Conservation (phyloP, 2,329 filamentous ascomycete genomes). For the Thermomyces lanuginosus region DNA sequence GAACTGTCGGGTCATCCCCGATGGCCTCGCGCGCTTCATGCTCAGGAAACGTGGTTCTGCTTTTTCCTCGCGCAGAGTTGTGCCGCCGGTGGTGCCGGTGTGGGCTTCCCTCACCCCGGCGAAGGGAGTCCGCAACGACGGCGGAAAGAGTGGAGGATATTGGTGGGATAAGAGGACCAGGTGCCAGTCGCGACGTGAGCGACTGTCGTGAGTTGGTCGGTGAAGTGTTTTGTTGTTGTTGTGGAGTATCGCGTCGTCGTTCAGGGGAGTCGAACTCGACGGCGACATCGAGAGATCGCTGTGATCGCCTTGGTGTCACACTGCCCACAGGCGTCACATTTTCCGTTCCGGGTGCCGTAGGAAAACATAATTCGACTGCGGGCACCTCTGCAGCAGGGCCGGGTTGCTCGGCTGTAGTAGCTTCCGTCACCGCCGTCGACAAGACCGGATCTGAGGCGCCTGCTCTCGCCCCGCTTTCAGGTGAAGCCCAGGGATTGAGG, state of each 20-base stretch:
- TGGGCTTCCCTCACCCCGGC: slow-evolving; percentile 37
- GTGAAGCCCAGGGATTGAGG: slow-evolving; percentile 23
- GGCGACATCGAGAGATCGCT: too few relatives aligned
- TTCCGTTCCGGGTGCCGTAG: slow-evolving; percentile 21
- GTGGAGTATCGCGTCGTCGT: slow-evolving; percentile 15
- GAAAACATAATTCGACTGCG: slow-evolving; percentile 23
- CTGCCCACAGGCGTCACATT: slow-evolving; percentile 8
- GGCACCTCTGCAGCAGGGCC: slow-evolving; percentile 11
- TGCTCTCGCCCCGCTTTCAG: slow-evolving; percentile 8
- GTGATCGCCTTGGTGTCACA: slow-evolving; percentile 6
- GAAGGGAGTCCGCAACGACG: slow-evolving; percentile 48
- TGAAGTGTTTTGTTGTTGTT: too few relatives aligned
- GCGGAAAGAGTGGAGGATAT: slow-evolving; percentile 45
- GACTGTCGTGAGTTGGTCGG: slow-evolving; percentile 30
- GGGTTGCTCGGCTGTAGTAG: slow-evolving; percentile 12
- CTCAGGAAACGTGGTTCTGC: slow-evolving; percentile 15
- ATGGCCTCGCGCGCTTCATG: too few relatives aligned
- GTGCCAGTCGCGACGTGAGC: slow-evolving; percentile 37
- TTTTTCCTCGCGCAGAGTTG: slow-evolving; percentile 14
- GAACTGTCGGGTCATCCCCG: slow-evolving; percentile 10
- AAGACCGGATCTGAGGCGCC: slow-evolving; percentile 12
- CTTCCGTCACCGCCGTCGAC: too few relatives aligned
- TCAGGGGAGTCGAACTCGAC: too few relatives aligned
- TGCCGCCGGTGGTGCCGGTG: slow-evolving; percentile 16
- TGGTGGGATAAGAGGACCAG: slow-evolving; percentile 43